Conservation (phyloP, 805 yeast species). For the Wilhelminamyces savonicus region DNA sequence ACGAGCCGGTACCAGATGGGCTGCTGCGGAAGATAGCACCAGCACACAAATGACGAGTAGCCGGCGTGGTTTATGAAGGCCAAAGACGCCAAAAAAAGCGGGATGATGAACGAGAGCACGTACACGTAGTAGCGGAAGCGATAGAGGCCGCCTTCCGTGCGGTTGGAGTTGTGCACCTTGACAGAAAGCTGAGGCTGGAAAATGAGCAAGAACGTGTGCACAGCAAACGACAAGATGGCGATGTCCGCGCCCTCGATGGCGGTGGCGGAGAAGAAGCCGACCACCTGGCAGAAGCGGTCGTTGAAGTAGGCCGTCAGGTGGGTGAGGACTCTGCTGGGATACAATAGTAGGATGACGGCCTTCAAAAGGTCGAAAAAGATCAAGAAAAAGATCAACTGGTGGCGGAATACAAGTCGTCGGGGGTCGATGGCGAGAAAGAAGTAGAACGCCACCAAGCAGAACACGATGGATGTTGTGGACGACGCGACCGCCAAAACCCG, state of each 20-base stretch:
- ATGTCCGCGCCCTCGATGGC: constrained; percentile 83
- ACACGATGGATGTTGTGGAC: constrained; percentile 31
- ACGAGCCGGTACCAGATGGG: constrained; percentile 72
- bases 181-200: constrained; percentile 50
- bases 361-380: constrained; percentile 71
- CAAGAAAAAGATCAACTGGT: constrained; percentile 61
- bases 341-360: constrained; percentile 60
- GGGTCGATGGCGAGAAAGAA: constrained; percentile 59
- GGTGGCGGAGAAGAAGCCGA: constrained; percentile 78
- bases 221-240: constrained; percentile 74
- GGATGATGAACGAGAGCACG: constrained; percentile 50
- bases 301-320: constrained; percentile 39
- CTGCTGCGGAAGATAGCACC: constrained; percentile 72
- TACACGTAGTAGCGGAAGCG: constrained; percentile 53
- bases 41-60: constrained; percentile 57
- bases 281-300: constrained; percentile 49
- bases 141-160: constrained; percentile 69
- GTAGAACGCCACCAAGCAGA: constrained; percentile 58
- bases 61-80: constrained; percentile 56
- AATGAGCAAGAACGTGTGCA: constrained; percentile 72
- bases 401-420: constrained; percentile 56
- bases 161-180: constrained; percentile 31
- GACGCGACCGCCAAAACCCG: constrained; percentile 32
- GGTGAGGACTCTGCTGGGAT: constrained; percentile 53
- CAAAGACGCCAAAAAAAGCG: constrained; percentile 62